Evolutionary conservation across 2,329 filamentous ascomycete species (phyloP).

Genomic region (Lecanicillium sp.): DNA sequence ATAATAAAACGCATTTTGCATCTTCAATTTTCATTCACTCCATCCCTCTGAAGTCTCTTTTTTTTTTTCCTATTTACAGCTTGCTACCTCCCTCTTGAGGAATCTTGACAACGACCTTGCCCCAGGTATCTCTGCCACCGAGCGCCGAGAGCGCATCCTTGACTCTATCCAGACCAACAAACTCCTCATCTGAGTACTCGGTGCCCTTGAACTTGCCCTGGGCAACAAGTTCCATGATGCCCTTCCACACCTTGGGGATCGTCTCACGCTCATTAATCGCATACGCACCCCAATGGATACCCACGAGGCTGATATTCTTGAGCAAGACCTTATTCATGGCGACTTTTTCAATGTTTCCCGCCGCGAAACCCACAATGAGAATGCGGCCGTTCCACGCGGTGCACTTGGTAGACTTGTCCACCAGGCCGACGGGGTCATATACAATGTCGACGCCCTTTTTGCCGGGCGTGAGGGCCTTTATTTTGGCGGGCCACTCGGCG

Average conservation of each 20-base stretch:
- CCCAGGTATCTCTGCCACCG: slow-evolving; percentile 80
- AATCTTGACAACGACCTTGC: slow-evolving; percentile 88
- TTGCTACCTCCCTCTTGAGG: slow-evolving; percentile 56
- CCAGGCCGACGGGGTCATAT: slow-evolving; percentile 87
- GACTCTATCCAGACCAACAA: slow-evolving; percentile 72
- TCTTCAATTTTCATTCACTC: background rate
- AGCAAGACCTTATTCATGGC: slow-evolving; percentile 85
- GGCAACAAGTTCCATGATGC: slow-evolving; percentile 68
- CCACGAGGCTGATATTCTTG: slow-evolving; percentile 88
- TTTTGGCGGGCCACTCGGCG: slow-evolving; percentile 53
- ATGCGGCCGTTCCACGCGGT: slow-evolving; percentile 88
- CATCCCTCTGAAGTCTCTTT: background rate
- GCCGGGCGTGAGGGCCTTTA: slow-evolving; percentile 70
- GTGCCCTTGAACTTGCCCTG: slow-evolving; percentile 75
- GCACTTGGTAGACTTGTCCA: slow-evolving; percentile 83
- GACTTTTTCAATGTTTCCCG: slow-evolving; percentile 72
- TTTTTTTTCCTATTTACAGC: slow-evolving; percentile 26
- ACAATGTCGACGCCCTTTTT: slow-evolving; percentile 78
- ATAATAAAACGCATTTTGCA: background rate
- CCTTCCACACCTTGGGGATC: slow-evolving; percentile 69
- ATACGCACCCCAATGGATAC: slow-evolving; percentile 89
- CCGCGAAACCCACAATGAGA: slow-evolving; percentile 80
- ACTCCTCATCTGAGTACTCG: slow-evolving; percentile 73
- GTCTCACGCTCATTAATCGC: slow-evolving; percentile 61
- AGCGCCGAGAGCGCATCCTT: slow-evolving; percentile 69